Evolutionary conservation across 495 filamentous ascomycete species (phyloP).

Genomic region (Penicillium samsonianum): DNA sequence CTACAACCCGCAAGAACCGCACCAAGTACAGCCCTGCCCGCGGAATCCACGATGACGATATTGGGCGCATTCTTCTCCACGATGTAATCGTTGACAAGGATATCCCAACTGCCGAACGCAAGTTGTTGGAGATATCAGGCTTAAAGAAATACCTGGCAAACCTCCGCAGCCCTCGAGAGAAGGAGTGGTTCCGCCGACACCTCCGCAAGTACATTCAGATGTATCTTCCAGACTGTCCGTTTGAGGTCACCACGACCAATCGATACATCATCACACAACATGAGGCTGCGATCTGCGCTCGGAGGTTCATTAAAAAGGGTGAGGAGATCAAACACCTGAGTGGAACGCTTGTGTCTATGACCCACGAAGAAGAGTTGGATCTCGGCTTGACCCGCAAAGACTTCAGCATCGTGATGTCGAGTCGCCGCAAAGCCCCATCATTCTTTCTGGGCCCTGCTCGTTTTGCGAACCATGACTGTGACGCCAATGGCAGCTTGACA

Average conservation of each 20-base stretch:
- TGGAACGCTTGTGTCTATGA: slow-evolving; percentile 88
- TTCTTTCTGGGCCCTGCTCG: slow-evolving; percentile 93
- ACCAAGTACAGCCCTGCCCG: slow-evolving; percentile 81
- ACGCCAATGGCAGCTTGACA: slow-evolving; percentile 83
- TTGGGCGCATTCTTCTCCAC: slow-evolving; percentile 74
- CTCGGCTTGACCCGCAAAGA: slow-evolving; percentile 78
- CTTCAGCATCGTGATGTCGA: slow-evolving; percentile 95
- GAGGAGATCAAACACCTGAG: slow-evolving; percentile 87
- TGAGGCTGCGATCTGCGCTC: slow-evolving; percentile 85
- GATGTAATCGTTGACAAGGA: slow-evolving; percentile 77
- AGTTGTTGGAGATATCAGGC: slow-evolving; percentile 71
- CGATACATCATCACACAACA: slow-evolving; percentile 89
- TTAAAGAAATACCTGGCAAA: slow-evolving; percentile 66
- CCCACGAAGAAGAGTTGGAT: slow-evolving; percentile 81
- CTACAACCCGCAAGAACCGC: slow-evolving; percentile 90
- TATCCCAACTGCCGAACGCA: slow-evolving; percentile 62
- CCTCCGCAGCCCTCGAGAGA: slow-evolving; percentile 73
- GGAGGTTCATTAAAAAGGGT: slow-evolving; percentile 72
- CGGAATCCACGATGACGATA: slow-evolving; percentile 76
- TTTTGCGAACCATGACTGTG: slow-evolving; percentile 97
- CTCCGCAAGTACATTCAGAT: slow-evolving; percentile 89
- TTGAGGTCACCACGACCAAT: slow-evolving; percentile 92
- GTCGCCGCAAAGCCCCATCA: slow-evolving; percentile 81
- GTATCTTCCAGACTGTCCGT: slow-evolving; percentile 89
- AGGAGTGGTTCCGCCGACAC: slow-evolving; percentile 84